Evolutionary conservation across 1,139 yeast genomes (phyloP), one percentile per base, ranked within the genome.

Genomic region (Hanseniaspora sp.): DNA sequence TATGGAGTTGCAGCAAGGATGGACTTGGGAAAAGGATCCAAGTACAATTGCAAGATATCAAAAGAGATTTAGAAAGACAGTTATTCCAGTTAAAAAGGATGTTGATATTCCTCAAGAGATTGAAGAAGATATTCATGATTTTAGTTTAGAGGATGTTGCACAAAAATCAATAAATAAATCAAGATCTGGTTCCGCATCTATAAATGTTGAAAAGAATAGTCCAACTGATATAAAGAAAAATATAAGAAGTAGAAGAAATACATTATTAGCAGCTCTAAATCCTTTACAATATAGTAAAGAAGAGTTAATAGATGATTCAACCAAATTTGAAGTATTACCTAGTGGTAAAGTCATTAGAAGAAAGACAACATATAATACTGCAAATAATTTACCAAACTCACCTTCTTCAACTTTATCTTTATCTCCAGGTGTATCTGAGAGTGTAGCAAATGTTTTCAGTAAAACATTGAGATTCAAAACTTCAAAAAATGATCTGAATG

Each of bases 1-100:
- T 62, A 72, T 73, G 34, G 95, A 88, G 59, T 73, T 92, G 64
- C 73, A 75, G 53, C 94, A 85, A 64, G 86, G 96, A 1, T 87
- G 96, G 96, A 77, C 77, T 0, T 80, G 82, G 74, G 62, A 64
- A 18, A 64, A 64, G 48, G 75, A 71, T 57, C 68, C 69, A 15
- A 62, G 68, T 49, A 61, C 68, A 3, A 44, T 65, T 31, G 54
- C 60, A 15, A 58, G 61, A 31, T 66, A 65, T 48, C 62, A 59
- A 31, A 61, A 59, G 29, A 65, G 59, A 48, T 57, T 62, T 7
- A 48, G 62, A 18, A 52, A 37, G 4, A 23, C 23, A 23, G 23
- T 23, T 23, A 23, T 23, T 23, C 23, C 23, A 23, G 4, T 23
- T 23, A 23, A 23, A 23, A 23, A 23, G 4, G 23, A 23, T 23